Base-by-base conservation (phyloP, 805 yeast genomes). In the Saccharomyces eubayanus region DNA sequence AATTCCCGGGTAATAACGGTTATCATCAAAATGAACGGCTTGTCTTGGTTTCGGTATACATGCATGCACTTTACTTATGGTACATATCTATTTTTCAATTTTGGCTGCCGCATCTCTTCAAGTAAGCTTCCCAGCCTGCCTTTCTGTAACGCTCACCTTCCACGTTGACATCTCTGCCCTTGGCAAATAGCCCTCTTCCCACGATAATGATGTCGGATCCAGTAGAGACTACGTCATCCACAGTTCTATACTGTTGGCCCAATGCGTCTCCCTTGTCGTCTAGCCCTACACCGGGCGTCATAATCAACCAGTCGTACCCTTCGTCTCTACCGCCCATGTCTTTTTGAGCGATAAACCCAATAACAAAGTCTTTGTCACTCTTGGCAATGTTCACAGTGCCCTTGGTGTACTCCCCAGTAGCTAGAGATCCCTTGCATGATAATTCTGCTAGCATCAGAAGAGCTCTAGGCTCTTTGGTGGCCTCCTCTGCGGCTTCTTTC, bases 251-350 rank as follows among this genome's bases (percentile, higher is more conserved):
- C 72, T 94, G 98, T 71, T 94, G 99, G 27, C 99, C 99, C 57
- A 94, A 77, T 1, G 85, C 82, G 68, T 94, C 99, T 14, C 98
- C 97, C 69, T 86, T 94, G 67, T 92, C 98, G 67, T 92, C 99
- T 51, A 94, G 78, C 2, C 98, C 98, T 43, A 94, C 99, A 57
- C 99, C 99, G 0, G 99, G 99, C 0, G 99, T 92, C 94, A 94
- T 85, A 55, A 91, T 82, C 45, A 94, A 72, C 97, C 97, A 94
- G 72, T 94, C 99, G 64, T 87, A 91, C 1, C 92, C 94, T 62
- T 84, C 94, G 2, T 79, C 84, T 47, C 79, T 77, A 14, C 90
- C 91, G 29, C 90, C 90, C 88, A 91, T 87, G 55, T 84, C 84
- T 65, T 81, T 80, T 69, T 90, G 97, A 0, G 99, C 97, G 72